Evolutionary conservation across 495 filamentous ascomycete species (phyloP).

Genomic region (Penicillium cosmopolitanum): DNA sequence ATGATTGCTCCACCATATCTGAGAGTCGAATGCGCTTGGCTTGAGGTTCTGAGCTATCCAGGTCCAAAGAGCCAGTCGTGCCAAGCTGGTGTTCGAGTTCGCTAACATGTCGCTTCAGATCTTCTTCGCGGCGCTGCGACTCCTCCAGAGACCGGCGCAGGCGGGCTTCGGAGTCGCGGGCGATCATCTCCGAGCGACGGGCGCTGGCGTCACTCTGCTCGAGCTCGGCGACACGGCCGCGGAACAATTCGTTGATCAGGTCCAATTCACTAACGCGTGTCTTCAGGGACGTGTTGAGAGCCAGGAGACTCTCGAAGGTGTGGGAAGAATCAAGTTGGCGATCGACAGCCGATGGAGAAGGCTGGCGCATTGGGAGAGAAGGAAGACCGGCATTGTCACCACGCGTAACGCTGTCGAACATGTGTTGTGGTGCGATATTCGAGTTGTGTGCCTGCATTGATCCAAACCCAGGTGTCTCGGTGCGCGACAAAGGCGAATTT

Average conservation of each 20-base stretch:
- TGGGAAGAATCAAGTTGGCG: slow-evolving; percentile 75
- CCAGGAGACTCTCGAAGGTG: slow-evolving; percentile 77
- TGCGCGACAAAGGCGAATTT: slow-evolving; percentile 85
- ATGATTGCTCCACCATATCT: slow-evolving; percentile 49
- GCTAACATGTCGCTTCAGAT: slow-evolving; percentile 78
- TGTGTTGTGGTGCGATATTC: slow-evolving; percentile 74
- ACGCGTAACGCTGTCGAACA: slow-evolving; percentile 75
- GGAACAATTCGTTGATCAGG: slow-evolving; percentile 92
- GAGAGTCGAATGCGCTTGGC: slow-evolving; percentile 50
- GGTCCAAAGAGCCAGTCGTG: slow-evolving; percentile 17
- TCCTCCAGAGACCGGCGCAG: slow-evolving; percentile 74
- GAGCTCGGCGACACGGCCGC: slow-evolving; percentile 82
- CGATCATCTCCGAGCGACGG: slow-evolving; percentile 60
- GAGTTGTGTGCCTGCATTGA: slow-evolving; percentile 64
- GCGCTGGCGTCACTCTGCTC: slow-evolving; percentile 76
- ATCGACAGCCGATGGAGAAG: slow-evolving; percentile 77
- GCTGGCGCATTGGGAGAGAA: slow-evolving; percentile 57
- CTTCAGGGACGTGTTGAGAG: slow-evolving; percentile 78
- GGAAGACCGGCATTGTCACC: slow-evolving; percentile 61
- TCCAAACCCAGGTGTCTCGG: slow-evolving; percentile 75
- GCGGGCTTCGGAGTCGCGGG: slow-evolving; percentile 60
- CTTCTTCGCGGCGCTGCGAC: slow-evolving; percentile 74
- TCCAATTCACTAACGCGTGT: slow-evolving; percentile 93
- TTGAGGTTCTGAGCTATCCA: slow-evolving; percentile 46
- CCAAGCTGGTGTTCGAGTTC: slow-evolving; percentile 72